A percentile compares a stretch with the other conserved stretches of the same genome.
Conservation (phyloP, 2,329 filamentous ascomycete species). For the Diaporthe australafricana region DNA sequence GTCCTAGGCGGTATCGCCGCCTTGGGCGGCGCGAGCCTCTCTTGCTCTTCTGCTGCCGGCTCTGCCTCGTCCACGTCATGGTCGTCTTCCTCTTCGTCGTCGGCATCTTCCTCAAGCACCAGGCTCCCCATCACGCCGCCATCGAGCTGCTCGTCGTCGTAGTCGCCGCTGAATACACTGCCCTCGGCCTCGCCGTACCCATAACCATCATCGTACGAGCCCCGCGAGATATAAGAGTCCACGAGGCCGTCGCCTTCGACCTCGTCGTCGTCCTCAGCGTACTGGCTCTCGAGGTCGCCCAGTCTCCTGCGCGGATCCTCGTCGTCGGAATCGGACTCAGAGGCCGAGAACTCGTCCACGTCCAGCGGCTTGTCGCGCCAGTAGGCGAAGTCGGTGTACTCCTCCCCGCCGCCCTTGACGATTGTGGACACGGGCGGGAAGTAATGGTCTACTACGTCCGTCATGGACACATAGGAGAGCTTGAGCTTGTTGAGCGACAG, state of each 20-base stretch:
- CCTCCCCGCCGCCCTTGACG: conserved; percentile 89
- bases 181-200: conserved; percentile 49
- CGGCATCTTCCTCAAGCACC: conserved; percentile 60
- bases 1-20: conserved; percentile 15
- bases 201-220: conserved; percentile 47
- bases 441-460: conserved; percentile 97
- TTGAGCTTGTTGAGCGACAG: conserved; percentile 94
- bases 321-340: conserved; percentile 73
- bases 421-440: conserved; percentile 92
- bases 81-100: conserved; percentile 44
- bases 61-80: conserved; percentile 36
- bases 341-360: conserved; percentile 88
- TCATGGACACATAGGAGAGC: conserved; percentile 96
- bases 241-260: conserved; percentile 57
- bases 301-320: conserved; percentile 47
- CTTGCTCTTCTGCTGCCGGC: conserved; percentile 20
- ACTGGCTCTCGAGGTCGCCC: conserved; percentile 62
- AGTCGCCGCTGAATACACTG: conserved; percentile 56
- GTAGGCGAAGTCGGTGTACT: conserved; percentile 97
- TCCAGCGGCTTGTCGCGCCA: conserved; percentile 90
- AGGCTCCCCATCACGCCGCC: conserved; percentile 51
- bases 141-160: conserved; percentile 54
- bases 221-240: conserved; percentile 57
- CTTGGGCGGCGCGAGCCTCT: conserved; percentile 34
- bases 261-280: conserved; percentile 55